Evolutionary conservation across 2,329 filamentous ascomycete species (phyloP).

Genomic region (Pyricularia grisea): DNA sequence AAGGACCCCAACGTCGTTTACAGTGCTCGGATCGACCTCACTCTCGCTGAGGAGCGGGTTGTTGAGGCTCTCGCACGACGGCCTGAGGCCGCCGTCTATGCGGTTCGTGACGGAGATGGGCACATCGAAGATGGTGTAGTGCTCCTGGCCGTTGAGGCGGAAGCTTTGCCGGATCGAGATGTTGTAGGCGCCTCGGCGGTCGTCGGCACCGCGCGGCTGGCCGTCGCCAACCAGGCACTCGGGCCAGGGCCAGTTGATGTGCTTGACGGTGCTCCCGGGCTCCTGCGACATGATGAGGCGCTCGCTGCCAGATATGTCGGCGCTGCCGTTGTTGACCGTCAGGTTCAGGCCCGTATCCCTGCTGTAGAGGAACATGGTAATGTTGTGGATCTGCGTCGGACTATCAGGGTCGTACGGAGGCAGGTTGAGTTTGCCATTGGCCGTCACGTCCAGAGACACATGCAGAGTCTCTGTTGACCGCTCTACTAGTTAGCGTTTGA

Average conservation of each 20-base stretch:
- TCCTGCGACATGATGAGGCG: conserved; percentile 57
- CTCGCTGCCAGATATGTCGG: conserved; percentile 40
- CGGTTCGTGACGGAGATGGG: conserved; percentile 60
- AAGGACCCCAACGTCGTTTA: conserved; percentile 33
- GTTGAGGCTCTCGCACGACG: conserved; percentile 36
- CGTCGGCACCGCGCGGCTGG: conserved; percentile 30
- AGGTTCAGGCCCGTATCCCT: conserved; percentile 55
- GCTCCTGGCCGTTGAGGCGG: conserved; percentile 50
- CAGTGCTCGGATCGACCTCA: conserved; percentile 30
- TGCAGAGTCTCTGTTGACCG: conserved; percentile 41
- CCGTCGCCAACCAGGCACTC: conserved; percentile 57
- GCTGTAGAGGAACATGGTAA: conserved; percentile 59
- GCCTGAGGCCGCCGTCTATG: conserved; percentile 36
- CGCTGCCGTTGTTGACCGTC: conserved; percentile 57
- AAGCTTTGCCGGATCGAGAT: conserved; percentile 66
- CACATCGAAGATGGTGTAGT: conserved; percentile 63
- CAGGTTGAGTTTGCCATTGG: conserved; percentile 53
- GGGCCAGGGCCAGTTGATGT: conserved; percentile 65
- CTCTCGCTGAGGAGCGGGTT: conserved; percentile 40
- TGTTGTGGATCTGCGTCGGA: conserved; percentile 49
- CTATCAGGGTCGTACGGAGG: conserved; percentile 42
- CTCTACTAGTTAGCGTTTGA: background rate
- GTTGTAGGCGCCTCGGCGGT: conserved; percentile 55
- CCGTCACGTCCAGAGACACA: conserved; percentile 57
- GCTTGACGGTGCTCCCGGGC: conserved; percentile 59